Base-by-base conservation (phyloP, 2,329 filamentous ascomycete genomes). In the Penicillium janthinellum region DNA sequence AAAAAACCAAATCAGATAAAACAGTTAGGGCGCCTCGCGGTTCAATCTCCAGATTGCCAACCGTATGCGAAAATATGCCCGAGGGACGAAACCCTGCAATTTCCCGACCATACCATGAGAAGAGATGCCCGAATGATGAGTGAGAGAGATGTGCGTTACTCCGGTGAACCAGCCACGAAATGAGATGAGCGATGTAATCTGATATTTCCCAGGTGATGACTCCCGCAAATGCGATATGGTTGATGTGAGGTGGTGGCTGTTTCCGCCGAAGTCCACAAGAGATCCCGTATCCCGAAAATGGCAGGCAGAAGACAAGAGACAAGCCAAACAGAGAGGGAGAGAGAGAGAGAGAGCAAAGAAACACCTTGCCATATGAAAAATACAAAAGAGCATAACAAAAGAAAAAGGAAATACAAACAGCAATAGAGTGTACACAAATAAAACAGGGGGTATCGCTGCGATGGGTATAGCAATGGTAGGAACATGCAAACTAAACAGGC, bases 401-500 rank as follows among this genome's bases (percentile, higher is more conserved):
- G 56, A 57, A 34, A 54, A 5, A n/a, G 37, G 3, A 47, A 11
- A 47, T 14, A 47, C 52, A 47, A 45, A 37, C 52, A 55, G 6
- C 20, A 56, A 50, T 47, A 49, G 38, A 52, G 59, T 39, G 51
- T 55, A 57, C 45, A 58, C 25, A 55, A 57, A 42, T 49, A 41
- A 34, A 52, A 58, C 15, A 58, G 47, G 63, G 66, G 67, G 67
- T 68, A 68, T 69, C 67, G 64, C 65, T 67, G 63, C 59, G 54
- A 58, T 38, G 60, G 59, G 56, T 62, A 66, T 63, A 62, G 59
- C 50, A 68, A 68, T 62, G 57, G 48, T 35, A 31, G n/a, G 22
- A 65, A 59, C 47, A 64, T 61, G 58, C 49, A 49, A 54, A 39
- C 34, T 57, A 42, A 34, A 47, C 37, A 58, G 41, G 28, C 56